Base-by-base conservation (phyloP, 148 eudicot genomes). In the Rhododendron ferrugineum region DNA sequence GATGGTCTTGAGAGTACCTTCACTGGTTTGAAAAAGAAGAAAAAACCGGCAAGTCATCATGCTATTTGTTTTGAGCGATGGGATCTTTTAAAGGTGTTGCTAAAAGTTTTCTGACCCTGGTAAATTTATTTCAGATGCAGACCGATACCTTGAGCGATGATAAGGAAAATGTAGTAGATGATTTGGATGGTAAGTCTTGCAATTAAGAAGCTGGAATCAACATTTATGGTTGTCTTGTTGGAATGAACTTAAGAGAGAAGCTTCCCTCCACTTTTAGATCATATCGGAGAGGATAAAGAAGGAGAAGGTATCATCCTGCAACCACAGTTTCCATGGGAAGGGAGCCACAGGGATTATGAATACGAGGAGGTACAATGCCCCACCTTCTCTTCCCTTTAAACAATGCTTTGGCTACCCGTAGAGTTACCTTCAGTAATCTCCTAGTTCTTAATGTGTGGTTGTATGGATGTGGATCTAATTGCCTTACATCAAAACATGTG, bases 1-100 rank as follows among this genome's bases (percentile, higher is more conserved):
- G 94, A 93, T 56, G 91, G 88, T 37, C 85, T 85, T 84, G 98
- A 95, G 70, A 85, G 90, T 73, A 87, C 95, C 4, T 93, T 93
- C 86, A 86, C 93, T 86, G 98, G 96, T 77, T 84, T 91, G 86
- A 93, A 93, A 85, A 95, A 93, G 89, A 94, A 94, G 89, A 94
- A 92, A 90, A 93, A 93, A 42, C 92, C 88, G 32, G 96, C 92
- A 84, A 81, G 92, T 87, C 50, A 22, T 60, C 44, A 22, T 86
- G 7, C 37, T 78, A 18, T n/a, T 44, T 22, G 20, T 60, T 3
- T 44, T 46, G 66, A 32, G 30, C n/a, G 6, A 52, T 66, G 15
- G 52, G 75, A 2, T 79, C 40, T 14, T 64, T 8, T 47, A 18
- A 42, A 87, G 56, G 10, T 46, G 70, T 89, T 62, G 22, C 34